Base-by-base conservation (phyloP, 768 basidiomycete species). In the Suillus discolor region DNA sequence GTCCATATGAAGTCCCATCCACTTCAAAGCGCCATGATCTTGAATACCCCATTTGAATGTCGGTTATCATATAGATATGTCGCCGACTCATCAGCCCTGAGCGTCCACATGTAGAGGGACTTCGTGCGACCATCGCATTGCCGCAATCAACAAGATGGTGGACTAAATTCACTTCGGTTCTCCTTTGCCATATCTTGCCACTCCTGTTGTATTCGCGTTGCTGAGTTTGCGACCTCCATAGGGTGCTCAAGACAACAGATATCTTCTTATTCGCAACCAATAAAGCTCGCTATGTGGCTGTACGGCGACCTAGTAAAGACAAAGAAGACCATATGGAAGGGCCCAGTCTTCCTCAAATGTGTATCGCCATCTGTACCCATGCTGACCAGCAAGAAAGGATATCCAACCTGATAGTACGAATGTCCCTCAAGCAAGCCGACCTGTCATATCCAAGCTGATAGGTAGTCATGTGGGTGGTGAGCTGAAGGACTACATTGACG, bases 21-120 rank as follows among this genome's bases (percentile, higher is more conserved):
- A 4, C 86, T 90, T 91, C 91, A 93, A 38, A 89, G 80, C 6
- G 90, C 91, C 13, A 92, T 81, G 69, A 92, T 93, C 71, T 85
- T 88, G 62, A 93, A 71, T 4, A 87, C 86, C 38, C 83, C 81
- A 63, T 91, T 92, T 73, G 85, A 87, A 67, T 82, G 85, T 51
- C 91, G 81, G 72, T 89, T 90, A 72, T 88, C 36, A 38, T 31
- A 88, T 38, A 92, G 76, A 71, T 92, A 91, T 54, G 80, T 83
- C 13, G 84, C 86, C 9, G 89, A 90, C 76, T 23, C 23, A 93
- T 79, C 61, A 92, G 70, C 1, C 91, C 1, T 84, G 79, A 16
- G 16, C 91, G 85, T 53, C 91, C 90, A 16, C 87, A 87, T 8
- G 91, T 91, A 71, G 28, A 20, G 53, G 18, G 53, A 18, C 18